phyloP scores from a whole-genome alignment of 2,329 filamentous ascomycete genomes.

The Xenoacremonium recifei region DNA sequence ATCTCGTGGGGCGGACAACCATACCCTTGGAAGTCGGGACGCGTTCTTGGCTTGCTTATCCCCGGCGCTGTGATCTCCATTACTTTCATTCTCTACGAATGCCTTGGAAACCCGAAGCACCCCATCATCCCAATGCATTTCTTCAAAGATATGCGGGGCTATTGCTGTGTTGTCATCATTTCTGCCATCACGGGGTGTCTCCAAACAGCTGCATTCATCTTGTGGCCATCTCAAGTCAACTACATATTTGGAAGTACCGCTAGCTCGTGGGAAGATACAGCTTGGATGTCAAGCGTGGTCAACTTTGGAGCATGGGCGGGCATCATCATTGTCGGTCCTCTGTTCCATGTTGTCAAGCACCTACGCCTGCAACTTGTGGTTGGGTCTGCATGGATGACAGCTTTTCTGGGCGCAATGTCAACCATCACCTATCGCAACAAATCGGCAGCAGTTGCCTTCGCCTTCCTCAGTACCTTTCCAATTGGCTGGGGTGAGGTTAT shows the following conservation, averaged over 20 bases:
- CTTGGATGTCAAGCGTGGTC: conserved; percentile 27
- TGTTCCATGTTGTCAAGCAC: conserved; percentile 23
- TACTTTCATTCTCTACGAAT: conserved; percentile 13
- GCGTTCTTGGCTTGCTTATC: conserved; percentile 25
- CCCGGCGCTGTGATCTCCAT: conserved; percentile 21
- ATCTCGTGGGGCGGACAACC: conserved; percentile 25
- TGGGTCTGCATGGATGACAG: conserved; percentile 11
- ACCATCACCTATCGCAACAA: conserved; percentile 11
- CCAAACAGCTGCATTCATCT: conserved; percentile 27
- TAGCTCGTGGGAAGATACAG: conserved; percentile 22
- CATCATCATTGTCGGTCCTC: conserved; percentile 25
- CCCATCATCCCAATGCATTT: conserved; percentile 30
- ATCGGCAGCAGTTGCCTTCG: conserved; percentile 12
- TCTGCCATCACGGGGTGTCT: conserved; percentile 24
- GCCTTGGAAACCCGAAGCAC: conserved; percentile 17
- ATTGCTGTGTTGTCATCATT: conserved; percentile 27
- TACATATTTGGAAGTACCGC: conserved; percentile 13
- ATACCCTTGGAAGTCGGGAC: conserved; percentile 18
- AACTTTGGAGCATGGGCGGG: conserved; percentile 29
- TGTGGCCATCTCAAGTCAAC: conserved; percentile 30
- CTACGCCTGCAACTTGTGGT: conserved; percentile 14
- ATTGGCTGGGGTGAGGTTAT: conserved; percentile 16
- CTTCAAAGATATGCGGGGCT: conserved; percentile 31
- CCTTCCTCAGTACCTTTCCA: conserved; percentile 16
- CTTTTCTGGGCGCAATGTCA: conserved; percentile 15